phyloP scores from a whole-genome alignment of 208 protist genomes.

The Crithidia thermophila region DNA sequence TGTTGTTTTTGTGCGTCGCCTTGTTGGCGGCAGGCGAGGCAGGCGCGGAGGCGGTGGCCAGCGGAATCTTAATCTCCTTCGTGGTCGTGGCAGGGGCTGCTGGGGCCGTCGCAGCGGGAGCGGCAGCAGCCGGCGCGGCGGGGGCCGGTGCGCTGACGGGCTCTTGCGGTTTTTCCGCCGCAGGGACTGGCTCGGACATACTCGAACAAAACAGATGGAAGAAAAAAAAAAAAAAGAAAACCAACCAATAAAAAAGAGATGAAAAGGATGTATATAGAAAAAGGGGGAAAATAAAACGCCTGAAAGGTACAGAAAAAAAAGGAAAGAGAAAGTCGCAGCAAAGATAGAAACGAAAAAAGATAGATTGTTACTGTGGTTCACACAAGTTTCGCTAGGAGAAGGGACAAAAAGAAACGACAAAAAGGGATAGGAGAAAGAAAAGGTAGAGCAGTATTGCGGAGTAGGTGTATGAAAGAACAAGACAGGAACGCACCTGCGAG shows the following conservation, averaged over 20 bases:
- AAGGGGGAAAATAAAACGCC: constrained; percentile 14
- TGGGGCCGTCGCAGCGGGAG: too few relatives aligned
- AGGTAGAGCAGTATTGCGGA: background rate
- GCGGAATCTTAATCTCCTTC: constrained; percentile 3
- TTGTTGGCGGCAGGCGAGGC: background rate
- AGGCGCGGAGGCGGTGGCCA: constrained; percentile 1
- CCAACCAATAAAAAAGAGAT: constrained; percentile 7
- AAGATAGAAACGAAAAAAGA: background rate
- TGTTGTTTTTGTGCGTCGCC: background rate
- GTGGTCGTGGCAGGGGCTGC: background rate
- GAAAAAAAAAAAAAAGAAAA: constrained; percentile 15
- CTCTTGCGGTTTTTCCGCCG: constrained; percentile 1
- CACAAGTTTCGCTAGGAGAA: background rate
- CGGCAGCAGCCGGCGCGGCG: too few relatives aligned
- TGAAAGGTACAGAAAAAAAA: constrained; percentile 10
- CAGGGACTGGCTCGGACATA: background rate
- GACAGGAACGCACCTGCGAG: background rate
- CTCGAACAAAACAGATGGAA: background rate
- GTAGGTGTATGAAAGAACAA: background rate
- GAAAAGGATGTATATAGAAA: background rate
- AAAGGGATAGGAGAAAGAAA: constrained; percentile 8
- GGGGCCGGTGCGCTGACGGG: background rate
- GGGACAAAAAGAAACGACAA: background rate
- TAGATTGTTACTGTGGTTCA: background rate
- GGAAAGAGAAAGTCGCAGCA: background rate